Evolutionary conservation across 2,329 filamentous ascomycete genomes (phyloP).

Genomic region (Colletotrichum sp.): DNA sequence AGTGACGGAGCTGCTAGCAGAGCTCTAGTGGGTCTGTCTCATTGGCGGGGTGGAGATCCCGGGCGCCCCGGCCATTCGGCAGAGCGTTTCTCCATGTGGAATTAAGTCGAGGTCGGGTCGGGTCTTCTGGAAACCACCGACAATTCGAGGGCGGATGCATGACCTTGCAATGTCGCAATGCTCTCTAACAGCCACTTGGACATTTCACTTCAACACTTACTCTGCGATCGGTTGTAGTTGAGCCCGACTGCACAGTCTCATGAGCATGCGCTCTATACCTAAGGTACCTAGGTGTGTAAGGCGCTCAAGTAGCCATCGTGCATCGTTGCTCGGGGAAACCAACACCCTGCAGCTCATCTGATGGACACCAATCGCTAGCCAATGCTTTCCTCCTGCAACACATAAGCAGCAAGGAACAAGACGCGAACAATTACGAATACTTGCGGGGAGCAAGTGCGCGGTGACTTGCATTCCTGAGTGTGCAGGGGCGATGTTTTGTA

Average conservation of each 20-base stretch:
- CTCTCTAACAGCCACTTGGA: not conserved
- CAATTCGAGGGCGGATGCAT: not conserved
- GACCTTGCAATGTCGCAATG: not conserved
- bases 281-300: not conserved
- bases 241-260: not conserved
- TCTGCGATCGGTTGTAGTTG: not conserved
- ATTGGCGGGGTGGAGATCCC: not conserved
- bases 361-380: not conserved
- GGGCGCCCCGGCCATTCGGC: not conserved
- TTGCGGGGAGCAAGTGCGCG: not conserved
- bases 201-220: not conserved
- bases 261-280: not conserved
- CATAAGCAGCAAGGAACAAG: not conserved
- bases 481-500: not conserved
- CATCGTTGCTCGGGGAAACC: not conserved
- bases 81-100: constrained; percentile 12
- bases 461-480: not conserved
- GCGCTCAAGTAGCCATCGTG: not conserved
- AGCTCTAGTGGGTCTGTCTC: constrained; percentile 14
- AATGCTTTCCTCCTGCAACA: not conserved
- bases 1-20: not conserved
- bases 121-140: not conserved
- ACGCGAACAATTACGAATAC: not conserved
- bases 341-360: not conserved
- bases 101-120: not conserved